Percentiles rank a stretch among this genome's conserved stretches.
phyloP scores from a whole-genome alignment of 805 yeast genomes.

The Suhomyces pyralidae region DNA sequence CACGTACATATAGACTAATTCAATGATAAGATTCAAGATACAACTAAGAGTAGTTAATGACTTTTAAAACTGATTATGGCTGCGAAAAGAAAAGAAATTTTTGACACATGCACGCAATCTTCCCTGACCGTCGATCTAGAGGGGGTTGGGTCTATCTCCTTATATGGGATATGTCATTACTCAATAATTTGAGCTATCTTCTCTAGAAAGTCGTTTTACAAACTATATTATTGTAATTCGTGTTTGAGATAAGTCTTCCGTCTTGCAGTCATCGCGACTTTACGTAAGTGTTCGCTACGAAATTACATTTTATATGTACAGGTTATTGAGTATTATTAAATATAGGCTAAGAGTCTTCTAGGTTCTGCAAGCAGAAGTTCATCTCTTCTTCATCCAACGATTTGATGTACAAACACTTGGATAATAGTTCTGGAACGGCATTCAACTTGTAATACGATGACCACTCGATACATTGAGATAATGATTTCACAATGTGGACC shows the following conservation, averaged over 20 bases:
- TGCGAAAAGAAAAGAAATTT: not conserved
- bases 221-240: too few species aligned
- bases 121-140: not conserved
- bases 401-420: constrained; percentile 80
- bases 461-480: constrained; percentile 84
- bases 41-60: too few species aligned
- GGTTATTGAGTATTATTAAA: not conserved
- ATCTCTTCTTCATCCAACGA: constrained; percentile 73
- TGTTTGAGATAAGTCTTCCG: not conserved
- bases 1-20: not conserved
- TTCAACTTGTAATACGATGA: constrained; percentile 61
- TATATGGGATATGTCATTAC: not conserved
- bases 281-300: too few species aligned
- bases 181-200: too few species aligned
- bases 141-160: not conserved
- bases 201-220: too few species aligned
- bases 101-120: not conserved
- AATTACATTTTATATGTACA: not conserved
- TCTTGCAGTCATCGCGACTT: not conserved
- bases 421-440: constrained; percentile 60
- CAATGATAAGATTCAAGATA: not conserved
- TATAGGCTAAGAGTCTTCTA: constrained; percentile 3
- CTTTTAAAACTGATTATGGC: too few species aligned
- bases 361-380: constrained; percentile 31
- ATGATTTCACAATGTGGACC: constrained; percentile 71